Base-by-base conservation (phyloP, 352 stramenopile genomes). In the Pythium graminicola region DNA sequence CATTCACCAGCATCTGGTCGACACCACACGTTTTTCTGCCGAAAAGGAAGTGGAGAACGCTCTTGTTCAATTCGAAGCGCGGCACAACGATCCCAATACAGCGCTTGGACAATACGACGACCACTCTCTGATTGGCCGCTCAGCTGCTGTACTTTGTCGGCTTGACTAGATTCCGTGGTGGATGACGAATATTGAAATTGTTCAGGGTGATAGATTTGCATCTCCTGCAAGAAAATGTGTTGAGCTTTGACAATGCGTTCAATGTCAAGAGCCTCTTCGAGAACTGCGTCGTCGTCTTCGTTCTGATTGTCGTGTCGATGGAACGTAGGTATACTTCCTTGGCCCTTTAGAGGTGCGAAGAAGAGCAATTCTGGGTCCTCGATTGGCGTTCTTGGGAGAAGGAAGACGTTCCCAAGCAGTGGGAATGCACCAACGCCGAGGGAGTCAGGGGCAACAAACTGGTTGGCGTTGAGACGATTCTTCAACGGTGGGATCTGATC, bases 61-160 rank as follows among this genome's bases (percentile, higher is more conserved):
- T 70, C 49, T 50, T 92, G 81, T 28, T 62, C 26, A 33, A 89
- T 86, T 13, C 70, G 67, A 0, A 92, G 39, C 1, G 81, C 81
- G 6, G 78, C 76, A 50, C 81, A 92, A 22, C 79, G 76, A 49
- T 92, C 81, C 81, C 81, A 92, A 43, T 92, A 92, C n/a, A 92
- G 50, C 6, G 81, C 70, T 49, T 87, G 64, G 3, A 92, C 68
- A 0, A 82, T 24, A 9, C 78, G 67, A 0, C 28, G 27, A 3
- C 29, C 36, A 7, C 24, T 52, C 10, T 17, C 36, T 39, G 45
- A 16, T 48, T 48, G 17, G 17, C 27, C 2, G 7, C 36, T 16
- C 2, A 16, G 4, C 13, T 24, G 10, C 2, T 28, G 29, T 4
- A 29, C 46, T 8, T 42, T 23, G 24, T 49, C 55, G 4, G 19